Evolutionary conservation across 371 early-diverging fungal species (phyloP), one percentile per base, ranked within the genome.

Genomic region (Lichtheimia ramosa): DNA sequence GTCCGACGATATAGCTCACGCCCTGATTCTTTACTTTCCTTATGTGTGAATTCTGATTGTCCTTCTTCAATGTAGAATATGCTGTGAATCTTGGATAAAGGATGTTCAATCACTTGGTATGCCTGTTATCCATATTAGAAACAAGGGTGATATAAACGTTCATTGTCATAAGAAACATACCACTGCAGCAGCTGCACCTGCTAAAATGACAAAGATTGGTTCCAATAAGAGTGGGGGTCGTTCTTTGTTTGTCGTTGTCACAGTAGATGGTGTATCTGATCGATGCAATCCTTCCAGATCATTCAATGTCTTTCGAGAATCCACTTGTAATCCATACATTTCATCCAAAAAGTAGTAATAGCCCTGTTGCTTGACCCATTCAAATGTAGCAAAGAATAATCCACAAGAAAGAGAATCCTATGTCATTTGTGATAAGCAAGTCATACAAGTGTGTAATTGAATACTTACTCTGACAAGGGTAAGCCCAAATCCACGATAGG

Each of bases 351-450:
- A 84, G 43, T 81, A 75, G 61, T 83, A 83, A 54, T 85, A 86
- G 14, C 84, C 85, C 49, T 88, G 87, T 23, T 86, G 83, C 49
- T 91, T 91, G 13, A 86, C 81, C 81, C 82, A 85, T 63, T 90
- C 92, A 67, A 90, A 91, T 5, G 88, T 82, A 2, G 89, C 90
- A 77, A 91, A 91, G 60, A 91, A 91, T 8, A 88, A 64, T 4
- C 89, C 89, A 64, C 87, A 91, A 0, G 89, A 86, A 13, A 86
- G 58, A 0, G 87, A 83, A 65, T 91, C 92, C 84, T 87, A 69
- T 7, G 10, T 21, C 46, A 46, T 46, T 46, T 3, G 7, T 46
- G 21, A 7, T 21, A 46, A 46, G 10, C 15, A 5, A 34, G 6
- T 1, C 34, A 10, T 10, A 8, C 7, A 3, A 5, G 27, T n/a